These are phyloP conservation scores for Cladophialophora psammophila DNA, from an alignment of 2,329 filamentous ascomycete genomes.

Conservation along the genomic window DNA sequence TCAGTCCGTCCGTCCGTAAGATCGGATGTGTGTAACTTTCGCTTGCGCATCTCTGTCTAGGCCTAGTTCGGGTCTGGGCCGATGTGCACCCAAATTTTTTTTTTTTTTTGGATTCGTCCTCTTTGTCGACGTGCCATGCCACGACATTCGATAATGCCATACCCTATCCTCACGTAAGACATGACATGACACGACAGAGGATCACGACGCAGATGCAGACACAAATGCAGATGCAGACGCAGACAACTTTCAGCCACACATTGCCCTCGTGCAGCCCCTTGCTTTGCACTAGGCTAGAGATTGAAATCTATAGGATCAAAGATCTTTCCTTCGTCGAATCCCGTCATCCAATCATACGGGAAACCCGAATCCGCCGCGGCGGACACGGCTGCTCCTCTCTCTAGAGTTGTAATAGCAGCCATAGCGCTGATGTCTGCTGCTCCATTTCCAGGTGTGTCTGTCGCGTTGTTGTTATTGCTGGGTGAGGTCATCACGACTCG, in stretches of 20 bases:
- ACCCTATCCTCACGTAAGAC: background rate
- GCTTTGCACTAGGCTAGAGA: background rate
- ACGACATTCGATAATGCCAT: background rate
- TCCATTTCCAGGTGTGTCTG: background rate
- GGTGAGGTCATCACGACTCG: background rate
- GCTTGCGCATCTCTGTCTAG: no score
- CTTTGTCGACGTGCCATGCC: no score
- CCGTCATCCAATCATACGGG: background rate
- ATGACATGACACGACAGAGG: background rate
- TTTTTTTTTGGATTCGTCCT: no score
- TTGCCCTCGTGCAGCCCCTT: background rate
- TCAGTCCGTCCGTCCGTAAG: no score
- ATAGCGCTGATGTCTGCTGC: background rate
- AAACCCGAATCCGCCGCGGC: background rate
- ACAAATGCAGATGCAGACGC: background rate
- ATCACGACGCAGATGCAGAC: background rate
- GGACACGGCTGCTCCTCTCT: background rate
- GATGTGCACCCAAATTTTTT: no score
- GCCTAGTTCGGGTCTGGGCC: no score
- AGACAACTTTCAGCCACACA: background rate
- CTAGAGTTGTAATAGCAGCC: background rate
- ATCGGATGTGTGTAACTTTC: no score
- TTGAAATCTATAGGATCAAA: background rate
- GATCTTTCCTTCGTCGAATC: background rate
- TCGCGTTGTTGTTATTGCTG: background rate